Base-by-base conservation (phyloP, 1,284 basidiomycete species). In the Blastosporella zonata region DNA sequence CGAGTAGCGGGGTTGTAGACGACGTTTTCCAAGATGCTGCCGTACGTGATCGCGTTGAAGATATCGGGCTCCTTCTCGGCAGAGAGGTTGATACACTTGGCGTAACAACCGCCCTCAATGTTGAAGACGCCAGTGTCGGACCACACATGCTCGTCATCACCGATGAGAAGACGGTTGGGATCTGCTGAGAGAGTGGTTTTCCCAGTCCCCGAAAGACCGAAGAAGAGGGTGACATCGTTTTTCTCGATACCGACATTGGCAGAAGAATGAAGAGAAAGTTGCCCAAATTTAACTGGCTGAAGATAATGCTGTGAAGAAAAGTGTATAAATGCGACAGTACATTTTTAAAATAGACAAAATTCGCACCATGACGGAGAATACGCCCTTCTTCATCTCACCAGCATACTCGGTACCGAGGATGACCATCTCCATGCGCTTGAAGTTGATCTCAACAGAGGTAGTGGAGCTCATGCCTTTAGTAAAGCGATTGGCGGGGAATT, bases 381-480 rank as follows among this genome's bases (percentile, higher is more conserved):
- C 92, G 70, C 97, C 97, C 85, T 99, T 99, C 81, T 99, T 99
- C 97, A 99, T 99, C 78, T 99, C 97, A 56, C 97, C 97, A 45
- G 97, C 97, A 70, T 99, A 99, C 70, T 99, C 96, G 49, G 97
- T 98, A 55, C 97, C 96, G 63, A 99, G 91, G 66, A 99, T 99
- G 66, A 99, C 95, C 96, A 99, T 99, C 75, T 99, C 97, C 90
- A 95, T 97, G 50, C 97, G 92, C 81, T 97, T 97, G 75, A 99
- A 99, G 85, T 99, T 99, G 79, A 99, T 93, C 77, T 98, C 97
- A 49, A 99, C 96, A 17, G 95, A 97, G 22, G 96, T 99, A 38
- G 95, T 91, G 28, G 94, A 97, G 55, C 93, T 97, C 96, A 99
- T 99, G 71, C 96, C 96, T 73, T 97, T 94, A 54, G 97, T 99